Conservation (phyloP, 2,329 filamentous ascomycete genomes). For the Ascochyta koolunga region DNA sequence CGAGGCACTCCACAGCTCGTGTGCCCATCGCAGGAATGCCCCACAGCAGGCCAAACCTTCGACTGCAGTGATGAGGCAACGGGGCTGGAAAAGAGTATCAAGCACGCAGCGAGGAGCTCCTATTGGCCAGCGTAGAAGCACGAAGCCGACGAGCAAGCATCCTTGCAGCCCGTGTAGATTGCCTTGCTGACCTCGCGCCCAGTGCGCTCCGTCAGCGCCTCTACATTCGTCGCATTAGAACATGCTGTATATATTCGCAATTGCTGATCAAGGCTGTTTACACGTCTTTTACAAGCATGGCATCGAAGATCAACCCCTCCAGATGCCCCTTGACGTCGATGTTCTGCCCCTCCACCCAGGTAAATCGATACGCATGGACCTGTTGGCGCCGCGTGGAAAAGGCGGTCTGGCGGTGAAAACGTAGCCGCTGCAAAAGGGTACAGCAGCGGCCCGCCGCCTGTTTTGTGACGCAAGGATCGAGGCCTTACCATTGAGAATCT, state of each 20-base stretch:
- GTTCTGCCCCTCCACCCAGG: slow-evolving; percentile 33
- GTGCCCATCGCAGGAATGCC: slow-evolving; percentile 35
- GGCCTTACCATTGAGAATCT: slow-evolving; percentile 20
- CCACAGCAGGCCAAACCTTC: slow-evolving; percentile 38
- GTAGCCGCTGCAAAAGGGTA: slow-evolving; percentile 34
- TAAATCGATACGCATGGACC: slow-evolving; percentile 39
- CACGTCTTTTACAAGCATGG: slow-evolving; percentile 10
- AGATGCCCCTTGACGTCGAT: slow-evolving; percentile 33
- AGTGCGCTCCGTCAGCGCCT: slow-evolving; percentile 12
- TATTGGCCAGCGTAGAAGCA: slow-evolving; percentile 39
- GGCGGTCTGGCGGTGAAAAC: slow-evolving; percentile 45
- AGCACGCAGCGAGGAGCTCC: slow-evolving; percentile 16
- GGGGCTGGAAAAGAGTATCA: slow-evolving; percentile 32
- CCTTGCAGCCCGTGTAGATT: slow-evolving; percentile 34
- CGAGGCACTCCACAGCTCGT: slow-evolving; percentile 26
- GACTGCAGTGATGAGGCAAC: slow-evolving; percentile 39
- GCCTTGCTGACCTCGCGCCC: slow-evolving; percentile 21
- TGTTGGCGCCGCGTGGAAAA: slow-evolving; percentile 37
- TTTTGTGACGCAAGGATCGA: slow-evolving; percentile 29
- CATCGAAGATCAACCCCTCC: slow-evolving; percentile 26
- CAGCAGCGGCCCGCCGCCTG: slow-evolving; percentile 32
- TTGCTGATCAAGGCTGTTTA: slow-evolving; percentile 7
- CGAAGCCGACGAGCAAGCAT: slow-evolving; percentile 24
- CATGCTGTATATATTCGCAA: slow-evolving; percentile 21
- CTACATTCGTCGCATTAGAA: slow-evolving; percentile 26